Evolutionary conservation across 164 flowering plant genomes (phyloP), one percentile per base, ranked within the genome.

Genomic region (Macadamia tetraphylla): DNA sequence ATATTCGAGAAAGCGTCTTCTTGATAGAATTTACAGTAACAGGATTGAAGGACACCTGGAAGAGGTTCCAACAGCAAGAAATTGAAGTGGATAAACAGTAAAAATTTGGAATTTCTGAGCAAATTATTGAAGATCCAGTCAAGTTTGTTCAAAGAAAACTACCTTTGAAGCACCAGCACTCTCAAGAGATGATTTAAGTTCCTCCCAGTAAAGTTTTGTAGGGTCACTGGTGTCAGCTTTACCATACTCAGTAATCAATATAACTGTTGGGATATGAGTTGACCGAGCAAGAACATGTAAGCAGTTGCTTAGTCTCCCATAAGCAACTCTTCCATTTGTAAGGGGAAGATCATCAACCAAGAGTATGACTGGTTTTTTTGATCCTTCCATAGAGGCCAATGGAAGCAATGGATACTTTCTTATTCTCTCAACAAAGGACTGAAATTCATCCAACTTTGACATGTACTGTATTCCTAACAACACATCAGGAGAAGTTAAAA

Each of bases 361-460:
- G 67, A 91, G 84, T 65, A 92, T 73, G 60, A 70, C 58, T 51
- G 87, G 63, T 52, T 81, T 63, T 63, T 74, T 73, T 46, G 84
- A 66, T 40, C 69, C 79, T 40, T 64, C 79, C 23, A 31, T 66
- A 29, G 63, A 48, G 13, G 85, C 73, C 32, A 85, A 71, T 15
- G 82, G 46, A 68, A 86, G 75, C 63, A 83, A 52, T 68, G 92
- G 84, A 75, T 85, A 92, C 77, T 90, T 92, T 75, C 91, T 83
- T 60, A 82, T 77, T 76, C 84, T 82, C 72, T 88, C 99, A 67
- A 92, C 86, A 79, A 90, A 92, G 68, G 64, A 75, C 73, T 88
- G 90, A 77, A 94, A 92, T 72, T 92, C 97, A 61, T 94, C 97
- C 86, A 94, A 70, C 85, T 94, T 94, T 29, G 98, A 94, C 69